Conservation (phyloP, 2,329 filamentous ascomycete species). For the Ophiocordyceps polyrhachis-furcata region DNA sequence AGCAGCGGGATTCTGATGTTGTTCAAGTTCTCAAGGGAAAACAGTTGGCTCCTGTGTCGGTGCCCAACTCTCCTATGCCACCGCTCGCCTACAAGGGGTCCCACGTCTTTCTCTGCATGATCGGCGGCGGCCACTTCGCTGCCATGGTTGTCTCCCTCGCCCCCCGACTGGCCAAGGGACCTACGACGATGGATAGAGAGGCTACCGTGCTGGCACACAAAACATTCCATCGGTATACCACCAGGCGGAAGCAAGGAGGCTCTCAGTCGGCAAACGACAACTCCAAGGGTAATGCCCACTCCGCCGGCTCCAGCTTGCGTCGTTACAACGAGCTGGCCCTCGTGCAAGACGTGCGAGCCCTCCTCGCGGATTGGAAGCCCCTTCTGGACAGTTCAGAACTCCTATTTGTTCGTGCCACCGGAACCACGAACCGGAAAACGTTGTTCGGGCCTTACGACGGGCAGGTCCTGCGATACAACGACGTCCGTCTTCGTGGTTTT, state of each 20-base stretch:
- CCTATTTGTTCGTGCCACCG: slow-evolving; percentile 77
- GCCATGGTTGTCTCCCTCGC: slow-evolving; percentile 86
- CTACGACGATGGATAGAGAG: slow-evolving; percentile 56
- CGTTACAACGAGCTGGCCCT: slow-evolving; percentile 89
- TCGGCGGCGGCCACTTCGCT: slow-evolving; percentile 92
- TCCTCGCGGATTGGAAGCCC: slow-evolving; percentile 69
- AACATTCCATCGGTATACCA: slow-evolving; percentile 95
- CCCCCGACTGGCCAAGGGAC: slow-evolving; percentile 55
- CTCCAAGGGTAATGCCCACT: slow-evolving; percentile 85
- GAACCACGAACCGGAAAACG: slow-evolving; percentile 67
- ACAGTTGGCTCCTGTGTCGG: slow-evolving; percentile 48
- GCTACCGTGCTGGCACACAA: slow-evolving; percentile 86
- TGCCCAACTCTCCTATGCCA: slow-evolving; percentile 33
- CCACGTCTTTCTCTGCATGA: slow-evolving; percentile 95
- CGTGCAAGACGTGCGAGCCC: slow-evolving; percentile 65
- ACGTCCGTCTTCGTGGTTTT: slow-evolving; percentile 66
- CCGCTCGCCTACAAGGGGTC: slow-evolving; percentile 46
- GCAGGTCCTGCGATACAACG: slow-evolving; percentile 63
- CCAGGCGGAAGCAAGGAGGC: slow-evolving; percentile 86
- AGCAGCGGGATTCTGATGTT: slow-evolving; percentile 43
- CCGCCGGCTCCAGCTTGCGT: slow-evolving; percentile 74
- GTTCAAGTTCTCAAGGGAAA: slow-evolving; percentile 54
- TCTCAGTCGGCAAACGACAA: slow-evolving; percentile 88
- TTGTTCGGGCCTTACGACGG: slow-evolving; percentile 84
- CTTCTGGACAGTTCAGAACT: slow-evolving; percentile 72